A percentile compares a stretch with the other conserved stretches of the same genome.
Evolutionary conservation across 495 filamentous ascomycete genomes (phyloP).

Genomic region (Paragyromitra xinjiangensis): DNA sequence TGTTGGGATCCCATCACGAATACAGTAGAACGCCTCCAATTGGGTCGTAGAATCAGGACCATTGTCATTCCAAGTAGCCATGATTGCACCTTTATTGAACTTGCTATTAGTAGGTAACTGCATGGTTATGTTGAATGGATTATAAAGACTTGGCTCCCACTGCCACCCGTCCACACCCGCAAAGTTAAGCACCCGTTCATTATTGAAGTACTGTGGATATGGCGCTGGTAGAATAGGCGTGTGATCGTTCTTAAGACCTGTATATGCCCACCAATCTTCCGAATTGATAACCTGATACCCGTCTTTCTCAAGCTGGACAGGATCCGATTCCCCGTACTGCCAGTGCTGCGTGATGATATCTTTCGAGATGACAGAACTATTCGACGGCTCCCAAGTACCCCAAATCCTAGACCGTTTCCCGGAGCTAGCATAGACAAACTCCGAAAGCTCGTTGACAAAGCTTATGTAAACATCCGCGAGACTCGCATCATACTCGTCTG

Average conservation of each 20-base stretch:
- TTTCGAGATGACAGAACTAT: constrained; percentile 58
- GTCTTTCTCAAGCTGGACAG: constrained; percentile 59
- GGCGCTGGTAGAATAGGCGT: constrained; percentile 65
- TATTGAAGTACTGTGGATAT: constrained; percentile 67
- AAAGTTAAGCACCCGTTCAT: constrained; percentile 63
- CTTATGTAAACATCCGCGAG: constrained; percentile 65
- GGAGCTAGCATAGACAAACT: constrained; percentile 60
- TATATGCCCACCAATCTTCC: constrained; percentile 68
- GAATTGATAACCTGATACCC: constrained; percentile 65
- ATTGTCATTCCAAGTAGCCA: constrained; percentile 69
- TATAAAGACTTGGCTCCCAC: constrained; percentile 64
- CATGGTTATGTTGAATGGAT: constrained; percentile 61
- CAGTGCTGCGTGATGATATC: constrained; percentile 66
- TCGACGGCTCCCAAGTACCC: constrained; percentile 65
- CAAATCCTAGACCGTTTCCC: constrained; percentile 65
- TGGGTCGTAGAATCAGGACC: constrained; percentile 68
- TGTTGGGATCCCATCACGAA: constrained; percentile 64
- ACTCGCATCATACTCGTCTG: constrained; percentile 65
- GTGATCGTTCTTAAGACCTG: constrained; percentile 67
- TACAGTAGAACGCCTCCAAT: constrained; percentile 65
- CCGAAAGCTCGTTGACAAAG: constrained; percentile 66
- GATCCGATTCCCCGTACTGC: constrained; percentile 68
- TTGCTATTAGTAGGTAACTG: constrained; percentile 56
- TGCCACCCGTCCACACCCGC: constrained; percentile 61
- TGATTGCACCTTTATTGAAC: constrained; percentile 63